Percentiles rank a stretch among this genome's conserved stretches.
phyloP scores from a whole-genome alignment of 306 rosid species.

The Lablab purpureus region DNA sequence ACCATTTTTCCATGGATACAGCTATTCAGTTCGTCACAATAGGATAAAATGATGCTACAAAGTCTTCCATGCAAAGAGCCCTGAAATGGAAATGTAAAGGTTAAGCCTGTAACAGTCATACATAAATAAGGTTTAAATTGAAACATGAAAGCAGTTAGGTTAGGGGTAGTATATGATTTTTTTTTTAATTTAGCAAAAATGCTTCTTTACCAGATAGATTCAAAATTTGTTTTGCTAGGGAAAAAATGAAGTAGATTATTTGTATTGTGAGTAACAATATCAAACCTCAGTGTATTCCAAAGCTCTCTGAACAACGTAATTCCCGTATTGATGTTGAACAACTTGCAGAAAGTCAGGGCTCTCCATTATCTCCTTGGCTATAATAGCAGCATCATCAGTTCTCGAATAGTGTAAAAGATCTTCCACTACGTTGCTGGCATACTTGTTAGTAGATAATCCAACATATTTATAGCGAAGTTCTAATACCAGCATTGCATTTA shows the following conservation, averaged over 20 bases:
- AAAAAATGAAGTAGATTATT: background rate
- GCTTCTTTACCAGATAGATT: background rate
- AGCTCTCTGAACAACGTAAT: slow-evolving; percentile 62
- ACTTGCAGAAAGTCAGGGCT: slow-evolving; percentile 37
- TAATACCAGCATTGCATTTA: background rate
- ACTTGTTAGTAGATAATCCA: slow-evolving; percentile 49
- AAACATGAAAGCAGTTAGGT: background rate
- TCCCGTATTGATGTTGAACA: slow-evolving; percentile 51
- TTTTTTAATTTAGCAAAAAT: too few species aligned
- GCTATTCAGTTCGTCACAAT: background rate
- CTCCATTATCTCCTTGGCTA: slow-evolving; percentile 44
- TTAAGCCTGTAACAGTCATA: background rate
- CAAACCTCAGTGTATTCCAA: slow-evolving; percentile 45
- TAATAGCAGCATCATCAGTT: background rate
- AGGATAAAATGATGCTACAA: background rate
- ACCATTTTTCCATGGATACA: slow-evolving; percentile 34
- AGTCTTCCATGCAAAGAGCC: background rate
- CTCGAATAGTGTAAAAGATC: slow-evolving; percentile 12
- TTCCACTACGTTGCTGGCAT: slow-evolving; percentile 64
- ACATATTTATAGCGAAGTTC: slow-evolving; percentile 31
- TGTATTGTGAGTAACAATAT: background rate
- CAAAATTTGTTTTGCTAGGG: background rate
- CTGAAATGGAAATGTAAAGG: slow-evolving; percentile 6
- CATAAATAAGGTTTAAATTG: background rate
- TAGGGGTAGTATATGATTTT: too few species aligned